Base-by-base conservation (phyloP, 1,139 yeast species). In the Hanseniaspora uvarum region DNA sequence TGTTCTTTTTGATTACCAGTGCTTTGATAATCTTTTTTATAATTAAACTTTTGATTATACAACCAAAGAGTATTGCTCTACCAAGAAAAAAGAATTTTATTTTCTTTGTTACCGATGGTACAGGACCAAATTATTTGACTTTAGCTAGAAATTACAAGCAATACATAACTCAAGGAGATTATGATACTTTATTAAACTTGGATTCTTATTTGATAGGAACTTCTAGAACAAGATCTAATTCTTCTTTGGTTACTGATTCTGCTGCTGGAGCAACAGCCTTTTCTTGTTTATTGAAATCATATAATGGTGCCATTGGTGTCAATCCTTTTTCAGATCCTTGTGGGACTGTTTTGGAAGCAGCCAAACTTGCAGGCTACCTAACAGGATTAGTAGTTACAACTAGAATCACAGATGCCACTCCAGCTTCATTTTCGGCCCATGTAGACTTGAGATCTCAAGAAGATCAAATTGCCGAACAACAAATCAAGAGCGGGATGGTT, bases 221-320 rank as follows among this genome's bases (percentile, higher is more conserved):
- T 40, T 81, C 92, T 5, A 76, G 95, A 60, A 87, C 96, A 0
- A 73, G 86, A 58, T 83, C 94, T 14, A 76, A 78, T 36, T 72
- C 75, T 56, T 83, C 92, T 1, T 71, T 83, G 59, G 76, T 87
- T 57, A 87, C 96, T 0, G 96, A 87, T 66, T 83, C 94, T 30
- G 96, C 96, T 11, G 96, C 96, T 3, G 96, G 95, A 18, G 96
- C 95, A 23, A 86, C 95, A 12, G 95, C 95, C 0, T 87, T 85
- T 63, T 73, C 94, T 0, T 83, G 95, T 65, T 89, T 80, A 7
- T 62, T 79, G 60, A 87, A 87, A 69, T 71, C 88, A 12, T 86
- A 85, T 68, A 87, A 87, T 65, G 89, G 88, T 7, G 95, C 92
- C 14, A 83, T 86, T 63, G 89, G 86, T 16, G 94, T 87, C 21